phyloP scores from a whole-genome alignment of 2,329 filamentous ascomycete genomes.

The Hymenoscyphus linearis region DNA sequence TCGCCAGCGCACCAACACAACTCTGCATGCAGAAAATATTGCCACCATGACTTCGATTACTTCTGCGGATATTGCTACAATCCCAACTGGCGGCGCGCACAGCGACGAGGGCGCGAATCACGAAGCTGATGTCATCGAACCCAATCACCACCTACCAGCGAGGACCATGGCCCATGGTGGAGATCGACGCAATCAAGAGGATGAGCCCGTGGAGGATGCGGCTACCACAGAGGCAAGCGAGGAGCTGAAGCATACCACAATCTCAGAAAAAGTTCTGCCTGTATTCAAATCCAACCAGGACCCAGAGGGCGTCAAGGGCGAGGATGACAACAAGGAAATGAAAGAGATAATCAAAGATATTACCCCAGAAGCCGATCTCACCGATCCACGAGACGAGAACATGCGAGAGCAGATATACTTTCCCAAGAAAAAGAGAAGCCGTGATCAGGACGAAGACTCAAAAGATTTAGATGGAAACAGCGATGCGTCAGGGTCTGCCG shows the following conservation, averaged over 20 bases:
- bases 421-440: constrained; percentile 59
- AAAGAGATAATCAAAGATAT: constrained; percentile 20
- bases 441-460: constrained; percentile 40
- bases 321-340: constrained; percentile 29
- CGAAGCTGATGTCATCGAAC: constrained; percentile 20
- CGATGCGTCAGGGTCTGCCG: constrained; percentile 35
- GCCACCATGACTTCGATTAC: constrained; percentile 21
- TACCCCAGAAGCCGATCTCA: constrained; percentile 33
- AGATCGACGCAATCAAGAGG: constrained; percentile 10
- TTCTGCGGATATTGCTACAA: constrained; percentile 14
- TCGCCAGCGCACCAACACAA: constrained; percentile 5
- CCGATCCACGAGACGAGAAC: constrained; percentile 36
- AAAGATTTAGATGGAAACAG: constrained; percentile 34
- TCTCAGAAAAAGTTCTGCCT: constrained; percentile 44
- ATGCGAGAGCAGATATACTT: constrained; percentile 49
- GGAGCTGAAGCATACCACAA: constrained; percentile 59
- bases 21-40: constrained; percentile 14
- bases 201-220: constrained; percentile 45
- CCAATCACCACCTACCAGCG: constrained; percentile 28
- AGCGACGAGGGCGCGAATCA: constrained; percentile 9
- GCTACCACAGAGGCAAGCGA: constrained; percentile 59
- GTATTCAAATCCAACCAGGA: constrained; percentile 18
- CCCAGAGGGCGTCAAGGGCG: constrained; percentile 25
- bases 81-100: constrained; percentile 12
- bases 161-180: constrained; percentile 16